phyloP scores from a whole-genome alignment of 371 early-diverging fungal species.

The Fennellomyces sp. region DNA sequence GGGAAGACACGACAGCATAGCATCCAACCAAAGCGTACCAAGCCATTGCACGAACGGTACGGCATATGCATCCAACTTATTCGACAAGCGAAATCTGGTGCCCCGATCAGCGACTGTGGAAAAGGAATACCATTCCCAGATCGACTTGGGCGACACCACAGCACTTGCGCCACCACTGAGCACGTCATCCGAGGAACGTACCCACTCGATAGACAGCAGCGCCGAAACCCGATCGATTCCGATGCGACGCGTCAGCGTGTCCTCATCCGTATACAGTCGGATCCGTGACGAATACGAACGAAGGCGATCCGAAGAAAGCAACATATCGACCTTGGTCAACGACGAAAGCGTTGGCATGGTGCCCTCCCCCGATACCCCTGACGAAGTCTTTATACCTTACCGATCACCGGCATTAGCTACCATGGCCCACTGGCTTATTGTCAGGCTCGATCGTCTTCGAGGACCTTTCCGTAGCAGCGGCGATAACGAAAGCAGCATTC shows the following conservation, averaged over 20 bases:
- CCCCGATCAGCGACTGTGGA: background rate
- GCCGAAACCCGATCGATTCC: slow-evolving; percentile 4
- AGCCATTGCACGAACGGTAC: background rate
- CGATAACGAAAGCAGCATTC: background rate
- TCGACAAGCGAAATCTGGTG: background rate
- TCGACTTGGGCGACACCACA: background rate
- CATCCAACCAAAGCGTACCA: background rate
- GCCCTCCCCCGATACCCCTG: background rate
- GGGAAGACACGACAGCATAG: background rate
- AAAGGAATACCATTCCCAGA: background rate
- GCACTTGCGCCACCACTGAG: background rate
- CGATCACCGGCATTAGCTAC: slow-evolving; percentile 11
- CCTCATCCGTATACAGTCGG: background rate
- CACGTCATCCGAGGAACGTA: background rate
- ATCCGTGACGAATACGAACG: background rate
- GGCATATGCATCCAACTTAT: background rate
- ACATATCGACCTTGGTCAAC: background rate
- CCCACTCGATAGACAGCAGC: background rate
- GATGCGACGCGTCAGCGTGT: slow-evolving; percentile 11
- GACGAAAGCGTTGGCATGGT: background rate
- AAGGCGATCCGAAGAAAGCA: background rate
- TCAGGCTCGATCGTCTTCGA: background rate
- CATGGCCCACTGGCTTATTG: slow-evolving; percentile 2
- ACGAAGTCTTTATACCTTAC: slow-evolving; percentile 15
- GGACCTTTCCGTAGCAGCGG: background rate